Percentiles rank a stretch among this genome's conserved stretches.
These are phyloP conservation scores for Pichia eremophila DNA, from an alignment of 805 yeast species.

Conservation along the genomic window DNA sequence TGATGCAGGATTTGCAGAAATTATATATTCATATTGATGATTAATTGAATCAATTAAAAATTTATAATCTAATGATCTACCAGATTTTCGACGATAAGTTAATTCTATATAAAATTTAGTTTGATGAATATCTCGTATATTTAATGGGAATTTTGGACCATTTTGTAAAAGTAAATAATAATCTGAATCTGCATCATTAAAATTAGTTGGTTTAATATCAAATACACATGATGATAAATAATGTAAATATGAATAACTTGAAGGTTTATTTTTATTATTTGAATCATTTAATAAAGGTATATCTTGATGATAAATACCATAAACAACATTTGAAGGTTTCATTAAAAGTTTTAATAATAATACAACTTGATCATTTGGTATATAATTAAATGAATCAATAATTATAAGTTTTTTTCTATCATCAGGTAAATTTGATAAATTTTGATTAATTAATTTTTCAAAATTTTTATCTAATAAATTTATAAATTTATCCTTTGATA, in stretches of 20 bases:
- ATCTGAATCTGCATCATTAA: constrained; percentile 2
- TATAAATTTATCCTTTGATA: constrained; percentile 33
- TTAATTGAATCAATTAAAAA: constrained; percentile 41
- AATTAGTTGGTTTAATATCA: constrained; percentile 41
- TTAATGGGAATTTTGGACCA: constrained; percentile 6
- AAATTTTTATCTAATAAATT: constrained; percentile 29
- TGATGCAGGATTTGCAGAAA: constrained; percentile 7
- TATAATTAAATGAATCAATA: constrained; percentile 61
- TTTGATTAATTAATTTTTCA: constrained; percentile 4
- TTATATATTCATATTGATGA: constrained; percentile 32
- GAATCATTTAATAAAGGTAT: constrained; percentile 17
- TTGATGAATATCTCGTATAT: constrained; percentile 3
- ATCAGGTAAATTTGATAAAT: constrained; percentile 1
- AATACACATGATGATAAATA: constrained; percentile 72
- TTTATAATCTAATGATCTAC: constrained; percentile 55
- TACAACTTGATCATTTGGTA: constrained; percentile 37
- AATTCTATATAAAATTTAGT: constrained; percentile 37
- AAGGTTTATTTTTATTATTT: constrained; percentile 10
- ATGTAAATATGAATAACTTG: constrained; percentile 28
- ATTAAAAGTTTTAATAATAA: constrained; percentile 18
- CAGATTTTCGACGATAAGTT: constrained; percentile 73
- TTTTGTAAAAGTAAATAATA: background rate
- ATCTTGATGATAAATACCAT: constrained; percentile 40
- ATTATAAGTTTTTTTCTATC: constrained; percentile 29
- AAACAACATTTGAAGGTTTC: constrained; percentile 35